A percentile compares a stretch with the other conserved stretches of the same genome.
phyloP scores from a whole-genome alignment of 352 stramenopile species.

The Phytophthora idaei region DNA sequence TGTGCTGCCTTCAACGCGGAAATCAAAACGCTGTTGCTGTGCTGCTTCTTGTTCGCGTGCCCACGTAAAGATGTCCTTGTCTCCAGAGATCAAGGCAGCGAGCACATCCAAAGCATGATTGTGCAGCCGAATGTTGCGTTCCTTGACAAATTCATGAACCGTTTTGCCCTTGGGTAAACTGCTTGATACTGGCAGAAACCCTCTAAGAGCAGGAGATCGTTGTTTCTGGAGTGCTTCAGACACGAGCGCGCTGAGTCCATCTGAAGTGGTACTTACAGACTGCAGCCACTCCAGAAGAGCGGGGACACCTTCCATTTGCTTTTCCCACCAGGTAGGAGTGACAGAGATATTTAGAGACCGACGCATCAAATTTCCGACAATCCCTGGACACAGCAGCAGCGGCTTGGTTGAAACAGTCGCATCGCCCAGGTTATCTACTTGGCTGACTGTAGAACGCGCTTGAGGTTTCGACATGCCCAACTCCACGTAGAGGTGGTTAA shows the following conservation, averaged over 20 bases:
- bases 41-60: conserved; percentile 39
- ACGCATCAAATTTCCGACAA: conserved; percentile 61
- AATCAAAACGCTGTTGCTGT: conserved; percentile 45
- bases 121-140: conserved; percentile 40
- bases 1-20: conserved; percentile 28
- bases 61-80: conserved; percentile 38
- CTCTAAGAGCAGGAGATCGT: conserved; percentile 37
- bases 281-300: conserved; percentile 77
- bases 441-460: conserved; percentile 53
- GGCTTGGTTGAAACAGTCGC: conserved; percentile 44
- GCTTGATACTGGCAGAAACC: conserved; percentile 41
- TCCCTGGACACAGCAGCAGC: conserved; percentile 51
- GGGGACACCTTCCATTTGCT: conserved; percentile 58
- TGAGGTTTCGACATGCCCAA: conserved; percentile 60
- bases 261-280: conserved; percentile 67
- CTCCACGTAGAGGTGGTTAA: conserved; percentile 65
- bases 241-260: conserved; percentile 75
- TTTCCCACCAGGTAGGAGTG: conserved; percentile 68
- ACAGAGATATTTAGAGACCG: conserved; percentile 79
- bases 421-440: conserved; percentile 71
- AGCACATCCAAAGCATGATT: conserved; percentile 39
- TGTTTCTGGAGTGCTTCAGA: conserved; percentile 67
- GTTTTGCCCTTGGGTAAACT: conserved; percentile 32
- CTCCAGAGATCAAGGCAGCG: conserved; percentile 18
- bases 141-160: conserved; percentile 44